Percentiles rank a stretch among this genome's conserved stretches.
phyloP scores from a whole-genome alignment of 2,329 filamentous ascomycete genomes.

The Ophiostoma sp. region DNA sequence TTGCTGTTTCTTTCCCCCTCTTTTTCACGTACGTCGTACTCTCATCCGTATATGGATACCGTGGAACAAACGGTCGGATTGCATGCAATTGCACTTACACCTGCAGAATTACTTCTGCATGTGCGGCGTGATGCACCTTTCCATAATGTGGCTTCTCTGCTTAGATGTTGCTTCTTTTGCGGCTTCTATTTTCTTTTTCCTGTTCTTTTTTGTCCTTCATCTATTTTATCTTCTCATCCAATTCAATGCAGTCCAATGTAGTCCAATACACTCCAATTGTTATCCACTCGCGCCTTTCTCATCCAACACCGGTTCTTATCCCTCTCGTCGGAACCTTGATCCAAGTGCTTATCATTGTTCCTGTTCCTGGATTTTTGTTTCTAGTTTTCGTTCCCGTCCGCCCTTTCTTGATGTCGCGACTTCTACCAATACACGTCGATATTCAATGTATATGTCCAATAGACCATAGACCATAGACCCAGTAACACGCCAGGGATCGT shows the following conservation, averaged over 20 bases:
- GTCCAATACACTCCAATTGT: background rate
- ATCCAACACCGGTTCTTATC: background rate
- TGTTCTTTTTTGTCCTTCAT: background rate
- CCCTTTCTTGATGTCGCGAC: slow-evolving; percentile 7
- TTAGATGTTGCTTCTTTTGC: background rate
- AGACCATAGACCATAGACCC: background rate
- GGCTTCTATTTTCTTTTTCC: background rate
- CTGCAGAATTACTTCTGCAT: background rate
- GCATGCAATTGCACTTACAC: background rate
- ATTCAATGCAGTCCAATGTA: background rate
- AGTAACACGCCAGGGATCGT: background rate
- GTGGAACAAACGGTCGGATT: background rate
- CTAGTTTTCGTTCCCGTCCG: background rate
- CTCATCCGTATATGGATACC: background rate
- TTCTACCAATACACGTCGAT: background rate
- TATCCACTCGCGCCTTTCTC: background rate
- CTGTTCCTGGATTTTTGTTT: background rate
- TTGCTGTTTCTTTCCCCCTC: background rate
- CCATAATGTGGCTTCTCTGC: background rate
- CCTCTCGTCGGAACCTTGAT: background rate
- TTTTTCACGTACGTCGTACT: background rate
- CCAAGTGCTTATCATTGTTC: background rate
- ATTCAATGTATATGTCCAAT: background rate
- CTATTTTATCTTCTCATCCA: background rate
- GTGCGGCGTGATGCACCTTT: background rate